Percentiles rank a stretch among this genome's conserved stretches.
phyloP scores from a whole-genome alignment of 2,329 filamentous ascomycete genomes.

The Trematosphaeria pertusa region DNA sequence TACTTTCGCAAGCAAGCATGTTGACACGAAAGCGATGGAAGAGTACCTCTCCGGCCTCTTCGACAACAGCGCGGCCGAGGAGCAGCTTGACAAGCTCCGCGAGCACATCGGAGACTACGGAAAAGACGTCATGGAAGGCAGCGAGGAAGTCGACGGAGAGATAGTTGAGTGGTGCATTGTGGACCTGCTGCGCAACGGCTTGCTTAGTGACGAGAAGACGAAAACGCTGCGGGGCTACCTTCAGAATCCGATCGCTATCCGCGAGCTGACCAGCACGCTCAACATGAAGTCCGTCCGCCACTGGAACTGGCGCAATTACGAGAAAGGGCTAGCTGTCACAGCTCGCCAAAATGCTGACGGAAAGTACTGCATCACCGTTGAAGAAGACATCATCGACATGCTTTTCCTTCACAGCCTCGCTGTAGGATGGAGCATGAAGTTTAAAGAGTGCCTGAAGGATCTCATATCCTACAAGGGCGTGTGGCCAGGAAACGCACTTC shows the following conservation, averaged over 20 bases:
- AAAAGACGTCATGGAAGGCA: constrained; percentile 17
- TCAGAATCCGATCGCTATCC: constrained; percentile 28
- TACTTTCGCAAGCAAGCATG: constrained; percentile 20
- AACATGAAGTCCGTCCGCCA: constrained; percentile 31
- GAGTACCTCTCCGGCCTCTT: constrained; percentile 28
- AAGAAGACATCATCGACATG: constrained; percentile 38
- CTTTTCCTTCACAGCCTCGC: constrained; percentile 34
- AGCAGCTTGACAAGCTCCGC: constrained; percentile 18
- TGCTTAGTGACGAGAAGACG: constrained; percentile 59
- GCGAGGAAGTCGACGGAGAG: constrained; percentile 48
- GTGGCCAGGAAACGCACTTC: constrained; percentile 7
- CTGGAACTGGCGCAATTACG: constrained; percentile 32
- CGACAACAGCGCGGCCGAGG: constrained; percentile 2
- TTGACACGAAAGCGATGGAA: constrained; percentile 27
- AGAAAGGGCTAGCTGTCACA: constrained; percentile 30
- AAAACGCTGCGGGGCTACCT: constrained; percentile 32
- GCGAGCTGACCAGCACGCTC: constrained; percentile 30
- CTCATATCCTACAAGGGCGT: constrained; percentile 2
- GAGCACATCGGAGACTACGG: constrained; percentile 21
- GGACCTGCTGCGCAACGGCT: constrained; percentile 57
- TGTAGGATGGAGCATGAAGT: constrained; percentile 26
- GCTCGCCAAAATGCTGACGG: constrained; percentile 29
- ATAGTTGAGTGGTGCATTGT: constrained; percentile 56
- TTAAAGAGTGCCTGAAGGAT: constrained; percentile 21
- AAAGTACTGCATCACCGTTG: constrained; percentile 28